phyloP scores from a whole-genome alignment of 163 green algal genomes.

The Coccomyxa subellipsoidea region DNA sequence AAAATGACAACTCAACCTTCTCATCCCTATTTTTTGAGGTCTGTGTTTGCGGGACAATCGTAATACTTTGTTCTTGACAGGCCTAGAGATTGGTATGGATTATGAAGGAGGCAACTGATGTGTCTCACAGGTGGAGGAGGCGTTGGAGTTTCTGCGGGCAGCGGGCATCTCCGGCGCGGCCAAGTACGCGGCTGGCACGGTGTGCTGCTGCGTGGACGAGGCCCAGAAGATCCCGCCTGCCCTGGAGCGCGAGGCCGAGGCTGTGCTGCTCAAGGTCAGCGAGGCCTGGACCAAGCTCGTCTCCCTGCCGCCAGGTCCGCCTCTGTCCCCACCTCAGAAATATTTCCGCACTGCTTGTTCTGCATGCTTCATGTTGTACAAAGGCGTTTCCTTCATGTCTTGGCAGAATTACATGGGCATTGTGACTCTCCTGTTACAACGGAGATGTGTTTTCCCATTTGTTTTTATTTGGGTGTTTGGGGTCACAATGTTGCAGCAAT shows the following conservation, averaged over 20 bases:
- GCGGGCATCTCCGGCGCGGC: conserved; percentile 13
- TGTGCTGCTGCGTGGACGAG: conserved; percentile 5
- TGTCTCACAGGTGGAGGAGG: conserved; percentile 22
- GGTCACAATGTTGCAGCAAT: not conserved
- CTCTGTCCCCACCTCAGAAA: no score
- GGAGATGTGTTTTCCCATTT: no score
- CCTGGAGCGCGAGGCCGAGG: conserved; percentile 18
- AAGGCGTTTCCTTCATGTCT: no score
- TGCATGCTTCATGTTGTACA: no score
- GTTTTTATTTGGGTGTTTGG: no score
- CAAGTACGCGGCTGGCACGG: not conserved
- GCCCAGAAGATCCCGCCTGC: conserved; percentile 2
- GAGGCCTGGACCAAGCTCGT: conserved; percentile 25
- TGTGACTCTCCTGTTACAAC: no score
- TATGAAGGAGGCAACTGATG: not conserved
- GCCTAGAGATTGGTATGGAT: no score
- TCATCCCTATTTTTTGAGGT: not conserved
- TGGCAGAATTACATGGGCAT: no score
- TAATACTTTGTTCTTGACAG: no score
- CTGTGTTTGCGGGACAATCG: no score
- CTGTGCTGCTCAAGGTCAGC: conserved; percentile 12
- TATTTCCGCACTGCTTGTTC: no score
- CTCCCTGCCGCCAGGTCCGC: conserved; percentile 18
- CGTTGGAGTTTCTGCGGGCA: conserved; percentile 19
- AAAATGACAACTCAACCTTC: not conserved